A percentile compares a stretch with the other conserved stretches of the same genome.
Evolutionary conservation across 2,329 filamentous ascomycete species (phyloP).

Genomic region (Monilinia vaccinii-corymbosi): DNA sequence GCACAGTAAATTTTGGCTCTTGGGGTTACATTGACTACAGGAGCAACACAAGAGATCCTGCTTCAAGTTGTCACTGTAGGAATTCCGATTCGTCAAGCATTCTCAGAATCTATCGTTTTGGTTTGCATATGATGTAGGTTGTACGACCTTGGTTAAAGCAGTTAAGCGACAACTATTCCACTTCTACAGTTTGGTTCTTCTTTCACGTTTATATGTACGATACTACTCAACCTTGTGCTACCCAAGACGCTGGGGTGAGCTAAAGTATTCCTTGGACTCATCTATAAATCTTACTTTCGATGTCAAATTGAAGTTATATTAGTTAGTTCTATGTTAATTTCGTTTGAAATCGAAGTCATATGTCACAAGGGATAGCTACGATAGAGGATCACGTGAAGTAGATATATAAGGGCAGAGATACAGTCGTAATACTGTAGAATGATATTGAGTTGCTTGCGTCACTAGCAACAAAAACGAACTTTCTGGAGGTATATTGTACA

Average conservation of each 20-base stretch:
- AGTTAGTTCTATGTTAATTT: too few species aligned
- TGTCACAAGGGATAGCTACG: too few species aligned
- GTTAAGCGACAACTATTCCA: background rate
- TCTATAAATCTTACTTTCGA: too few species aligned
- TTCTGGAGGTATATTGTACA: background rate
- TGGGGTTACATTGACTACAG: background rate
- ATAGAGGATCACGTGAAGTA: too few species aligned
- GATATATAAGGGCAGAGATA: too few species aligned
- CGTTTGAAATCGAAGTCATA: too few species aligned
- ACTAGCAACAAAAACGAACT: background rate
- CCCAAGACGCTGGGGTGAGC: background rate
- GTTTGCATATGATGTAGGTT: background rate
- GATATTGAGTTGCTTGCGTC: too few species aligned
- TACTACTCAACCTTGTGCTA: background rate
- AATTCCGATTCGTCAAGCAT: background rate
- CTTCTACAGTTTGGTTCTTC: background rate
- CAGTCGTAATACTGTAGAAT: too few species aligned
- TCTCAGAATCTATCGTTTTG: background rate
- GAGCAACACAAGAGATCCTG: background rate
- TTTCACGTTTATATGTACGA: background rate
- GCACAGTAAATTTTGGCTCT: background rate
- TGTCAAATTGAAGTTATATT: too few species aligned
- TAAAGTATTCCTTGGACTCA: background rate
- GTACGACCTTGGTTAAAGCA: background rate
- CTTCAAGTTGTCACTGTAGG: background rate